Base-by-base conservation (phyloP, 2,329 filamentous ascomycete species). In the Venturia pyrina region DNA sequence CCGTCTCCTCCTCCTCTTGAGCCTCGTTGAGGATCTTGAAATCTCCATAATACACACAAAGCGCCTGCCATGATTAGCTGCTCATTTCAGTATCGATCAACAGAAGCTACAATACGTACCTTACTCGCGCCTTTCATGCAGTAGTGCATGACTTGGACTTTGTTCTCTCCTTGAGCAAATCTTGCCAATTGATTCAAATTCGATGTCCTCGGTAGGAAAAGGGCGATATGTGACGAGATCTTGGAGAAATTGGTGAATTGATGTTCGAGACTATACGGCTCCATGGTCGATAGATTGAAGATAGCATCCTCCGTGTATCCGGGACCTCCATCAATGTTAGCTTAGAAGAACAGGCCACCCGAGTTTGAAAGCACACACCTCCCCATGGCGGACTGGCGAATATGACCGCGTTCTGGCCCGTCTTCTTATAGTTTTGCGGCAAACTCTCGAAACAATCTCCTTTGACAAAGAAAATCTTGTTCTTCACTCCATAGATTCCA, bases 91-190 rank as follows among this genome's bases (percentile, higher is more conserved):
- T 17, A 50, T 15, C 21, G 21, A 17, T 15, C 8, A 28, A 28
- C 21, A n/a, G 48, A 24, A 53, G 21, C 28, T 24, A 41, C 15
- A 44, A 46, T 65, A 61, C 70, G 76, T 65, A 88, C 89, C 77
- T 97, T 97, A 76, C 93, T 97, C 7, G 90, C 90, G 15, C 92
- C 91, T 71, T 89, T 83, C 79, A 96, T 90, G 73, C 93, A 96
- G 74, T 98, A 98, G 78, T 99, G 95, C 62, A 90, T 85, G 34
- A 93, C 87, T 57, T 89, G 85, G 21, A 91, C 80, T 77, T 89
- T 89, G 66, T 79, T 73, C 2, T 76, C 79, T 5, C 78, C 75
- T 3, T 77, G 72, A 1, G 78, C 77, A 13, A 78, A 77, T 2
- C 78, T 81, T 4, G 90, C 89, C 68, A 96, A 82, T 76, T 96